A percentile compares a stretch with the other conserved stretches of the same genome.
Evolutionary conservation across 768 basidiomycete species (phyloP).

Genomic region (Mycena vulgaris): DNA sequence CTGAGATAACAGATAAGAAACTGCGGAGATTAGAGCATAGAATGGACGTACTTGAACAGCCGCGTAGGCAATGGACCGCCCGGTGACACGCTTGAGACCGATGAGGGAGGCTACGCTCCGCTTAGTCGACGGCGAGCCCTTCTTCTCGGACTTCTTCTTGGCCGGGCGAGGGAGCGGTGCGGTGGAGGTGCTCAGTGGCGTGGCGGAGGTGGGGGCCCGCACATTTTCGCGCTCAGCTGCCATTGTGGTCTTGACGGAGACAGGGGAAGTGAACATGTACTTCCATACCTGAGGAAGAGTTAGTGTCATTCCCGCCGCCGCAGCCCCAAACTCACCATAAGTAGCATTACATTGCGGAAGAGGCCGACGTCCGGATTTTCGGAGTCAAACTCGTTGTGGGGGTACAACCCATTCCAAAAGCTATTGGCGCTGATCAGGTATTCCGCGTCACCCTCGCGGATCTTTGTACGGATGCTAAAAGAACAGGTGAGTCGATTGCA

Average conservation of each 20-base stretch:
- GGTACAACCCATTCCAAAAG: constrained; percentile 1
- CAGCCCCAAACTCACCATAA: neutral
- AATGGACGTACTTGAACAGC: constrained; percentile 42
- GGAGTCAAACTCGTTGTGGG: neutral
- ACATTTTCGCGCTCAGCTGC: neutral
- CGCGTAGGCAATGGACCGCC: constrained; percentile 28
- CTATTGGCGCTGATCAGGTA: constrained; percentile 3
- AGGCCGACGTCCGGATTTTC: neutral
- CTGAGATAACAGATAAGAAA: neutral
- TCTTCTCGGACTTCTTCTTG: neutral
- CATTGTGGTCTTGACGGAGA: constrained; percentile 4
- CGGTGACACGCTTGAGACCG: constrained; percentile 35
- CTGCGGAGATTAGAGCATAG: neutral
- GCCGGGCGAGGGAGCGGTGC: neutral
- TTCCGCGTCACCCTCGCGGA: too few species aligned
- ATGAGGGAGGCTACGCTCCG: constrained; percentile 23
- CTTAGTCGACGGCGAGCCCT: neutral
- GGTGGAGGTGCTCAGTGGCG: neutral
- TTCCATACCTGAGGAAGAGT: neutral
- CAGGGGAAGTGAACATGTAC: neutral
- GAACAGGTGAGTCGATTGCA: neutral
- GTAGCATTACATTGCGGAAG: neutral
- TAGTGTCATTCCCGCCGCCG: neutral
- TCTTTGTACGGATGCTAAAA: neutral
- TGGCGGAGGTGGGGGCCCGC: too few species aligned